Conservation (phyloP, 1,284 basidiomycete species). For the Marasmius fiardii region DNA sequence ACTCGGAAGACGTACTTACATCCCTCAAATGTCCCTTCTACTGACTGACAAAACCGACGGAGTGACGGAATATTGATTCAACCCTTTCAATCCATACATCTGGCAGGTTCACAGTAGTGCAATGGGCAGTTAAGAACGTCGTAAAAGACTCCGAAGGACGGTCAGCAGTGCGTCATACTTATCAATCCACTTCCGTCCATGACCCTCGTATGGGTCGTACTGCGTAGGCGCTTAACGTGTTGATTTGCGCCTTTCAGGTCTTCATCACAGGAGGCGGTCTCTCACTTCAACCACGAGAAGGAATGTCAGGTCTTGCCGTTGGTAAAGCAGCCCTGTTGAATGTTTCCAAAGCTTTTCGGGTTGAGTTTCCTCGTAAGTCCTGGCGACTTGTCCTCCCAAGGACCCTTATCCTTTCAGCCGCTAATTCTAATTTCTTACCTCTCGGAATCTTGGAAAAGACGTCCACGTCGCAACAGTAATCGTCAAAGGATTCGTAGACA, state of each 20-base stretch:
- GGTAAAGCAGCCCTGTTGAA: not conserved
- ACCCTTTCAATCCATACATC: too few species aligned
- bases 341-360: not conserved
- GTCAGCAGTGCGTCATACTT: not conserved
- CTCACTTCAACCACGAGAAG: not conserved
- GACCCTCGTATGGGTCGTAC: too few species aligned
- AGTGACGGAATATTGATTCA: too few species aligned
- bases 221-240: too few species aligned
- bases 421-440: not conserved
- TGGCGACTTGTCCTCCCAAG: not conserved
- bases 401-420: too few species aligned
- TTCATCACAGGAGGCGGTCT: not conserved
- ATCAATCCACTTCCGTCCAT: too few species aligned
- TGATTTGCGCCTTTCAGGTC: not conserved
- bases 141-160: not conserved
- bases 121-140: slow-evolving; percentile 1
- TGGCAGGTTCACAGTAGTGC: not conserved
- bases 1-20: too few species aligned
- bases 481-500: not conserved
- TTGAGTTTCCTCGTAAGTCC: not conserved
- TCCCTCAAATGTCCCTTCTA: too few species aligned
- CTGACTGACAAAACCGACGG: too few species aligned
- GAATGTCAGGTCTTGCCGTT: not conserved
- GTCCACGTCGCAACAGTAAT: not conserved
- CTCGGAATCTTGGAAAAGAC: not conserved